phyloP scores from a whole-genome alignment of 352 stramenopile genomes.

The Pythium periplocum region DNA sequence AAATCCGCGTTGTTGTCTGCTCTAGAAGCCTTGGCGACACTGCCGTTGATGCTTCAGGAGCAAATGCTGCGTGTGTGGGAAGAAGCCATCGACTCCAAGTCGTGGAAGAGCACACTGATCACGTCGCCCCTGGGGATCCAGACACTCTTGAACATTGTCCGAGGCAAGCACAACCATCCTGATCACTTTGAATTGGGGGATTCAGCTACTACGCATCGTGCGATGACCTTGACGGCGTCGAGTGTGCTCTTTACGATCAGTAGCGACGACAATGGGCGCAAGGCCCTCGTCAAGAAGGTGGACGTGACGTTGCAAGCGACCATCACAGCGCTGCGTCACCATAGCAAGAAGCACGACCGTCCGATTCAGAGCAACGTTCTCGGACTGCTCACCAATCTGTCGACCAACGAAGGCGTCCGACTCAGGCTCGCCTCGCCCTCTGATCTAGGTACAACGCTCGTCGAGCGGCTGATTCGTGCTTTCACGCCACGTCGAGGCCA shows the following conservation, averaged over 20 bases:
- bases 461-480: conserved; percentile 9
- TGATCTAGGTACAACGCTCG: neutral
- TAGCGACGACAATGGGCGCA: conserved; percentile 27
- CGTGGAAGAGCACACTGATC: conserved; percentile 42
- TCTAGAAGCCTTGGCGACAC: neutral
- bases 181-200: too few species aligned
- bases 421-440: conserved; percentile 1
- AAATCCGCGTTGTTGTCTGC: conserved; percentile 3
- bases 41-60: conserved; percentile 18
- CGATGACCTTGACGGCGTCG: conserved; percentile 16
- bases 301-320: too few species aligned
- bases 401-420: conserved; percentile 26
- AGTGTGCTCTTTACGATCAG: conserved; percentile 56
- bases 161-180: neutral
- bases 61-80: conserved; percentile 40
- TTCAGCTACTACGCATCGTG: too few species aligned
- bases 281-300: conserved; percentile 8
- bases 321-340: too few species aligned
- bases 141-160: too few species aligned
- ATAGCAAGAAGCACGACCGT: too few species aligned
- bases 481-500: conserved; percentile 10
- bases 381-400: conserved; percentile 56
- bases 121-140: too few species aligned
- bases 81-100: conserved; percentile 44
- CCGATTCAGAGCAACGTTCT: conserved; percentile 31